Base-by-base conservation (phyloP, 2,329 filamentous ascomycete genomes). In the Colletotrichum liriopes region DNA sequence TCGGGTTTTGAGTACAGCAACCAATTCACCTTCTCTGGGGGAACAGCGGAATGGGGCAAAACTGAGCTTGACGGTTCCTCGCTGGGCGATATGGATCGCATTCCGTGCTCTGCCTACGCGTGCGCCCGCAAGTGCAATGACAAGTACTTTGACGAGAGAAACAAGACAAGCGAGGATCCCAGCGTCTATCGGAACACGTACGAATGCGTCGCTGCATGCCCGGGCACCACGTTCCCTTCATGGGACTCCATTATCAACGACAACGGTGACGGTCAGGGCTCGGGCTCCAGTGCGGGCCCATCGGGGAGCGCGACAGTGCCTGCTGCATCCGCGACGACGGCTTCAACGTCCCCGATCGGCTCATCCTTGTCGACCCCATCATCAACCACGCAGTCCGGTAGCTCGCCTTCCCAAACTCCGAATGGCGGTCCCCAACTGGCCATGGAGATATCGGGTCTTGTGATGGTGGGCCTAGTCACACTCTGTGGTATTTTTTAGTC, bases 1-100 rank as follows among this genome's bases (percentile, higher is more conserved):
- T 66, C 72, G 0, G 62, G 69, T 1, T 76, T 72, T 55, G 37
- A 62, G 32, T 75, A 75, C 63, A 74, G 66, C 60, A n/a, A 49
- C 37, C 47, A 55, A 16, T 75, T 75, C 55, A 62, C 32, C 16
- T 45, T 74, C 5, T 26, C 65, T 23, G 74, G 74, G 11, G 73
- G 74, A 18, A 64, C 62, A 2, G 73, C 62, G 37, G 63, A 62
- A 45, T 75, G 72, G 74, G 61, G 69, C 63, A 54, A 65, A 35
- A 45, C 63, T 5, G 74, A 75, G 43, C 59, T 73, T 5, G 52
- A 35, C 4, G 74, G 74, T 3, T 18, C 23, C 7, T 3, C 5
- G 45, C 14, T 75, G 29, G 55, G 47, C 16, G 65, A 74, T 29
- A 14, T 47, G 1, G 56, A 73, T 20, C 35, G 4, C 1, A 49